Evolutionary conservation across 2,329 filamentous ascomycete species (phyloP).

Genomic region (Colletotrichum chlorophyti): DNA sequence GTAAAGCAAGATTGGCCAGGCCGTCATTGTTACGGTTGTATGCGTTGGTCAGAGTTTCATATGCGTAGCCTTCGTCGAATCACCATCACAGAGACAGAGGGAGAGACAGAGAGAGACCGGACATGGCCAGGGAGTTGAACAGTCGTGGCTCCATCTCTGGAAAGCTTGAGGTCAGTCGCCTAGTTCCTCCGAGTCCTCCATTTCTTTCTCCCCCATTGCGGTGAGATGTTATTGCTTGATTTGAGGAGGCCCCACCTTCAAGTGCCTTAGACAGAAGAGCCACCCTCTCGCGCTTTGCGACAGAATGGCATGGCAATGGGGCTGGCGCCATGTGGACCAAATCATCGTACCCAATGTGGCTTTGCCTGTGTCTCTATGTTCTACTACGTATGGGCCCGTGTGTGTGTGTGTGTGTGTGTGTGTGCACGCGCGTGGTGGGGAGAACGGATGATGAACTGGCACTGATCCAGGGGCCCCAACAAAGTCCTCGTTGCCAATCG

Average conservation of each 20-base stretch:
- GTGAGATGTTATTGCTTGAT: no score
- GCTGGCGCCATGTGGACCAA: constrained; percentile 16
- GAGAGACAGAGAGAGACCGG: neutral
- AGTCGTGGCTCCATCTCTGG: neutral
- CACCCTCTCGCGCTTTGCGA: constrained; percentile 14
- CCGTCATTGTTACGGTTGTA: constrained; percentile 24
- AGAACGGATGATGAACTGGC: constrained; percentile 21
- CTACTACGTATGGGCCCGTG: neutral
- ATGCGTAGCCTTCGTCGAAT: constrained; percentile 19
- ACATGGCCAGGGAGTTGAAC: neutral
- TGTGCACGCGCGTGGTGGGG: constrained; percentile 8
- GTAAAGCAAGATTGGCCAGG: constrained; percentile 16
- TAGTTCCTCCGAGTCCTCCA: no score
- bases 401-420: neutral
- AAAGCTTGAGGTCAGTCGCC: no score
- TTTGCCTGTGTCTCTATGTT: neutral
- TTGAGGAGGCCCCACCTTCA: no score
- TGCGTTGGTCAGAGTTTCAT: constrained; percentile 27
- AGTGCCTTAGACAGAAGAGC: no score
- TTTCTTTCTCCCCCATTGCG: no score
- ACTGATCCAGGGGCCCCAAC: constrained; percentile 25
- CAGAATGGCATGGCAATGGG: constrained; percentile 13
- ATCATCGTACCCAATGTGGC: constrained; percentile 2
- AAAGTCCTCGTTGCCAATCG: constrained; percentile 24
- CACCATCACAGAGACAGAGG: no score